Conservation (phyloP, 2,329 filamentous ascomycete genomes). For the Cytospora mali region DNA sequence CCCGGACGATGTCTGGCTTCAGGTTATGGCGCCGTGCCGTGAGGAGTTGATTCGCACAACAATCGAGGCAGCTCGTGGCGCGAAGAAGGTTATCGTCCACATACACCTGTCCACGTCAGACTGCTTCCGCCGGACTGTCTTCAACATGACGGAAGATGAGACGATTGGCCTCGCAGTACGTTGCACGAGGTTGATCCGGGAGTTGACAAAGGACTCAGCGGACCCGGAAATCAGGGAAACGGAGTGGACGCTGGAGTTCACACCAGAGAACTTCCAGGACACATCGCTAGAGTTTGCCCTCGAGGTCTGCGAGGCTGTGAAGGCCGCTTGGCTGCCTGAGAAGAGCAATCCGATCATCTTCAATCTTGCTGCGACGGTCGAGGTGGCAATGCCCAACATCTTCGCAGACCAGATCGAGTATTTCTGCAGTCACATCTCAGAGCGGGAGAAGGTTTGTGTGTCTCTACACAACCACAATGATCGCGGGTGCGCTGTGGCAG, state of each 20-base stretch:
- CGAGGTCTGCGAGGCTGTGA: slow-evolving; percentile 86
- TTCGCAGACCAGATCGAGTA: slow-evolving; percentile 96
- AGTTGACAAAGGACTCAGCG: slow-evolving; percentile 65
- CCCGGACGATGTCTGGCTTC: slow-evolving; percentile 86
- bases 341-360: slow-evolving; percentile 85
- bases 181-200: slow-evolving; percentile 83
- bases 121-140: slow-evolving; percentile 90
- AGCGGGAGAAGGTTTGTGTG: slow-evolving; percentile 81
- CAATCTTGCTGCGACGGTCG: slow-evolving; percentile 94
- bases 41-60: slow-evolving; percentile 88
- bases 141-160: slow-evolving; percentile 81
- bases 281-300: slow-evolving; percentile 82
- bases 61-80: slow-evolving; percentile 82
- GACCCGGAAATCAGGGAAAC: slow-evolving; percentile 61
- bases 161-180: slow-evolving; percentile 78
- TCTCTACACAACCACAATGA: slow-evolving; percentile 95
- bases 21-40: slow-evolving; percentile 89
- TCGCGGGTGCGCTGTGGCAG: slow-evolving; percentile 83
- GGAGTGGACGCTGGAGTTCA: slow-evolving; percentile 79
- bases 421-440: slow-evolving; percentile 82
- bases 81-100: slow-evolving; percentile 92
- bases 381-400: slow-evolving; percentile 90
- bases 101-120: slow-evolving; percentile 94
- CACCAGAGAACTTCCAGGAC: slow-evolving; percentile 87
- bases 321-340: slow-evolving; percentile 85